phyloP scores from a whole-genome alignment of 164 flowering plant genomes.

The Vitis rotundifolia region DNA sequence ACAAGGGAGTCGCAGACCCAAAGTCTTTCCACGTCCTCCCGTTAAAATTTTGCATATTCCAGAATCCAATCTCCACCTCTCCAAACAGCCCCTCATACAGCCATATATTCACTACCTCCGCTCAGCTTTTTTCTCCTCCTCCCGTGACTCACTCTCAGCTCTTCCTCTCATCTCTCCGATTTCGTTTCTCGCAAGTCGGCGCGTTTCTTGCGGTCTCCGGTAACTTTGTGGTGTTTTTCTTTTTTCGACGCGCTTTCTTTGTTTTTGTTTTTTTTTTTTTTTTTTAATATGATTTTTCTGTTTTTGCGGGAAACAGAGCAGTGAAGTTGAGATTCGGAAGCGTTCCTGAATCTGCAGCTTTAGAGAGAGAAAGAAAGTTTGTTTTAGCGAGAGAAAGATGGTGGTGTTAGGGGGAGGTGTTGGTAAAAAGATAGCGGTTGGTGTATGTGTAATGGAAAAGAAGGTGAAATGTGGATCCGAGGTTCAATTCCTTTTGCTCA shows the following conservation, averaged over 20 bases:
- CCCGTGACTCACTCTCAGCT: background rate
- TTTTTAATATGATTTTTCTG: background rate
- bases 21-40: background rate
- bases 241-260: too few relatives aligned
- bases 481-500: conserved; percentile 50
- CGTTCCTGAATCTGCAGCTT: background rate
- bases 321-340: conserved; percentile 1
- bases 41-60: conserved; percentile 31
- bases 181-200: background rate
- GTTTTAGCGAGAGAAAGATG: conserved; percentile 8
- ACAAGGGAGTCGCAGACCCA: too few relatives aligned
- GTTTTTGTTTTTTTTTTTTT: background rate
- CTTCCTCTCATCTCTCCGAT: background rate
- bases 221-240: background rate
- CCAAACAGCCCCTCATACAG: conserved; percentile 9
- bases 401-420: conserved; percentile 21
- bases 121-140: background rate
- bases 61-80: conserved; percentile 24
- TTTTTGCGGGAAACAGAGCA: too few relatives aligned
- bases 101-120: background rate
- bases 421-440: conserved; percentile 60
- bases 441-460: conserved; percentile 99
- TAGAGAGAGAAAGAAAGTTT: conserved; percentile 1
- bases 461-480: conserved; percentile 96
- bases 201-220: conserved; percentile 12